A percentile compares a stretch with the other conserved stretches of the same genome.
phyloP scores from a whole-genome alignment of 1,139 yeast species.

The Diutina siamensis region DNA sequence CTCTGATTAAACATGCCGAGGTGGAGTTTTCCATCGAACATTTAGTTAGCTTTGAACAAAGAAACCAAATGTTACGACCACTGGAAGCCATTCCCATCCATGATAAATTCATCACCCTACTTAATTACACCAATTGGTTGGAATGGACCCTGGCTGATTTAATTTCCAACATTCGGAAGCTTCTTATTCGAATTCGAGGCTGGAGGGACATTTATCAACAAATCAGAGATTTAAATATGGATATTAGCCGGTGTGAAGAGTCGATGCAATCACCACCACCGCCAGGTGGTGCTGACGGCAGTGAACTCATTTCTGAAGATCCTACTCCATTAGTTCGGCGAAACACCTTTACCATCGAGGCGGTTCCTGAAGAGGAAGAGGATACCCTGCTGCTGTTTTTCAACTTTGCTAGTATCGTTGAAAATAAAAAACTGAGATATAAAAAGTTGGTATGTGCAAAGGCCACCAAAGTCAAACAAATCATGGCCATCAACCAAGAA shows the following conservation, averaged over 20 bases:
- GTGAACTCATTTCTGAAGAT: too few relatives aligned
- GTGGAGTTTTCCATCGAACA: constrained; percentile 13
- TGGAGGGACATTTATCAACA: constrained; percentile 40
- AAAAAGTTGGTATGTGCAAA: constrained; percentile 20
- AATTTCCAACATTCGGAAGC: constrained; percentile 22
- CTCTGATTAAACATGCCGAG: constrained; percentile 37
- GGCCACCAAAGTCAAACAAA: constrained; percentile 23
- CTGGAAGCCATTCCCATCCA: constrained; percentile 12
- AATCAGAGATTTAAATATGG: constrained; percentile 21
- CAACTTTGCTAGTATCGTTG: constrained; percentile 22
- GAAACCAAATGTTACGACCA: constrained; percentile 6
- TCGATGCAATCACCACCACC: neutral
- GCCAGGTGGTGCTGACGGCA: too few relatives aligned
- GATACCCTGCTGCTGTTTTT: constrained; percentile 13
- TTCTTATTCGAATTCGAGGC: constrained; percentile 26
- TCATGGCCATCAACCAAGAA: constrained; percentile 23
- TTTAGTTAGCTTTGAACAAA: constrained; percentile 1
- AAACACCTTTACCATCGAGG: neutral
- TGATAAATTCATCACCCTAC: constrained; percentile 9
- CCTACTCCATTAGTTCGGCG: neutral
- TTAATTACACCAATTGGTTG: constrained; percentile 19
- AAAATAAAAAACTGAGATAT: constrained; percentile 24
- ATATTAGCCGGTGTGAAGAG: constrained; percentile 18
- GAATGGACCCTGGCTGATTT: constrained; percentile 25
- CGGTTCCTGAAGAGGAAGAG: neutral